Base-by-base conservation (phyloP, 768 basidiomycete genomes). In the Russula brevipes region DNA sequence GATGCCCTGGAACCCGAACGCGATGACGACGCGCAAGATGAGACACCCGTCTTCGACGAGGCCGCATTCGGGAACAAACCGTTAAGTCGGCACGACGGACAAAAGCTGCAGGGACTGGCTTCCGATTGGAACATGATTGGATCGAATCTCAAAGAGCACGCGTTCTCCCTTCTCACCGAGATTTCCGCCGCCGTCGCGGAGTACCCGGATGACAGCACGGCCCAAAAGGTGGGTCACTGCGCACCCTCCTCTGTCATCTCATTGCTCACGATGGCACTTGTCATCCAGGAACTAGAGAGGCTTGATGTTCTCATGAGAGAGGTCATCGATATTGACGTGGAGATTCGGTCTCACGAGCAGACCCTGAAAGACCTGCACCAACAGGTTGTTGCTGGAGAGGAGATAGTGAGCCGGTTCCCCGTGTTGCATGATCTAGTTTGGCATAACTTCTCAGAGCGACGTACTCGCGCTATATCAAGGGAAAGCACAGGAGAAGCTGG, bases 291-390 rank as follows among this genome's bases (percentile, higher is more conserved):
- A 39, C 70, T 90, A 30, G 74, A 73, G 19, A 79, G 83, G 64
- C 77, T 94, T 4, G 91, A 95, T 61, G 44, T 52, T 24, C 76
- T 87, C 53, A 88, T 93, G 82, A 85, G 81, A 69, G 78, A 81
- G 50, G 76, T 89, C 3, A 76, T 94, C 30, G 89, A 92, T 68
- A 78, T 88, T 14, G 78, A 83, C 51, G 74, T 80, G 3, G 83
- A 87, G 68, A 83, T 91, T 76, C 74, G 72, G 16, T 74, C 78
- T 4, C 85, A 91, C 66, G 80, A 81, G 60, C 66, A 77, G 33
- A 75, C 79, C 6, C 73, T 93, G 52, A 77, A 78, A 36, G 79
- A 78, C 8, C 73, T 93, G 7, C 75, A 85, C 44, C 84, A 89
- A 67, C 72, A 76, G 44, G 71, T 91, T 30, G 74, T 79, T 9